phyloP scores from a whole-genome alignment of 2,329 filamentous ascomycete species.

The Colletotrichum sidae region DNA sequence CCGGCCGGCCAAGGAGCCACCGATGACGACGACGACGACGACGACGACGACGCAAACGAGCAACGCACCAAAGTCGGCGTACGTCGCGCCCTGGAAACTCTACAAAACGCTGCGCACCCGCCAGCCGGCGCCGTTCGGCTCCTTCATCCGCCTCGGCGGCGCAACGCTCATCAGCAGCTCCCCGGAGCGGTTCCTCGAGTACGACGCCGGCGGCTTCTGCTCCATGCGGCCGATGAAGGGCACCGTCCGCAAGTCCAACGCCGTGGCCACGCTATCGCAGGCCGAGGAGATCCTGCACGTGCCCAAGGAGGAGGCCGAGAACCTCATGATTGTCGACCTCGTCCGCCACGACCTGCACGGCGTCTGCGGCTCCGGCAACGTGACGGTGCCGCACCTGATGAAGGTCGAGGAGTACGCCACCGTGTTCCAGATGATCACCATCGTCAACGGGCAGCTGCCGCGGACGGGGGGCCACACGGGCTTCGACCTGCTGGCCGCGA shows the following conservation, averaged over 20 bases:
- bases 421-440: slow-evolving; percentile 91
- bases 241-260: slow-evolving; percentile 83
- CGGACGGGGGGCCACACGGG: slow-evolving; percentile 62
- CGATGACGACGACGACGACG: slow-evolving; percentile 16
- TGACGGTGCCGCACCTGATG: slow-evolving; percentile 82
- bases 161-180: slow-evolving; percentile 84
- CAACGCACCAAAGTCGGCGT: slow-evolving; percentile 39
- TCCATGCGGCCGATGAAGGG: slow-evolving; percentile 96
- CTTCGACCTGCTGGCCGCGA: slow-evolving; percentile 80
- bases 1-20: slow-evolving; percentile 4
- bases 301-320: slow-evolving; percentile 93
- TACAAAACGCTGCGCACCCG: slow-evolving; percentile 76
- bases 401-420: slow-evolving; percentile 91
- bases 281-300: slow-evolving; percentile 80
- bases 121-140: slow-evolving; percentile 88
- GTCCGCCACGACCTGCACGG: slow-evolving; percentile 93
- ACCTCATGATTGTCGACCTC: slow-evolving; percentile 97
- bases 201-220: slow-evolving; percentile 65
- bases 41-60: slow-evolving; percentile 32
- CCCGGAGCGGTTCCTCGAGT: slow-evolving; percentile 86
- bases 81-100: slow-evolving; percentile 70
- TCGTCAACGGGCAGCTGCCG: slow-evolving; percentile 78
- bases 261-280: slow-evolving; percentile 74
- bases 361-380: slow-evolving; percentile 80
- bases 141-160: slow-evolving; percentile 77